Base-by-base conservation (phyloP, 2,329 filamentous ascomycete species). In the Fusarium luffae region DNA sequence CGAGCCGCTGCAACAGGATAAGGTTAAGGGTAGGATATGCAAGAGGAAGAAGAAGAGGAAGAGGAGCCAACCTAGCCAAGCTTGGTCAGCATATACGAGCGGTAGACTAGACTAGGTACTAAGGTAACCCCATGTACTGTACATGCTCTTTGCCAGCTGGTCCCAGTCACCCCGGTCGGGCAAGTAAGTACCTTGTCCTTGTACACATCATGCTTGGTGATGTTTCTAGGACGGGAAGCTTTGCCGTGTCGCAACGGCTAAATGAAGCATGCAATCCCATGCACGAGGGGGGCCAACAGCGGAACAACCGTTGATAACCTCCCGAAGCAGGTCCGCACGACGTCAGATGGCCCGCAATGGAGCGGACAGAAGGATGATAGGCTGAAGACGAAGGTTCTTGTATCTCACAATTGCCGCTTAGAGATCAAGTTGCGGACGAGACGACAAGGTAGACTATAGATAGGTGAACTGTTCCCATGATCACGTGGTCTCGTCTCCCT, bases 401-500 rank as follows among this genome's bases (percentile, higher is more conserved):
- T 41, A 44, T 44, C 16, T 30, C 46, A 11, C 13, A 44, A 63
- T 49, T 58, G 28, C 57, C 52, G 21, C 49, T 47, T 41, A 47
- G 30, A 63, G 63, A 23, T 54, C 40, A 23, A 42, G 41, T 63
- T 67, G 63, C 34, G 47, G 56, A 18, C 44, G 37, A 43, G 16
- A 41, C 25, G 19, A 43, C 21, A 30, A 8, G n/a, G 41, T 23
- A 23, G 27, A 28, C 27, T 28, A 28, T 28, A 28, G 27, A 27
- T 27, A 27, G 43, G 25, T 41, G 37, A 43, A 25, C 40, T 18
- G 37, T 42, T 19, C 18, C 7, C 12, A 47, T 13, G n/a, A 44
- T 68, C 63, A 63, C 58, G 58, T 68, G 63, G 27, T 27, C 27
- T 46, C 41, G 19, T 27, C 42, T 46, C 28, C 37, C 34, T 68